These are phyloP conservation scores for Solanum phureja DNA, from an alignment of 257 asterid species.

Conservation along the genomic window DNA sequence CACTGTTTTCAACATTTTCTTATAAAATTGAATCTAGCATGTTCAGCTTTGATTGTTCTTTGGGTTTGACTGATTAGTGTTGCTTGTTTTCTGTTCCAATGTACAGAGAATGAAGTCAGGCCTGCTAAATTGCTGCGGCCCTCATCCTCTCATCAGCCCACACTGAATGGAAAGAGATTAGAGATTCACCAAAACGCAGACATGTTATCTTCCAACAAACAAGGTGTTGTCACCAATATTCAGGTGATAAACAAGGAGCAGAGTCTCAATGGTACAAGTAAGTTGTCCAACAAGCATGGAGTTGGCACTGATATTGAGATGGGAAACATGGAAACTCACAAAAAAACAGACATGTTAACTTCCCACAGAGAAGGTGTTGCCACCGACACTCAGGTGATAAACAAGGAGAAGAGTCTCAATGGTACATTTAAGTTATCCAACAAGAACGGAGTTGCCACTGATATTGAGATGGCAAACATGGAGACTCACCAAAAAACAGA, in stretches of 20 bases:
- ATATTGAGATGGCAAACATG: constrained; percentile 6
- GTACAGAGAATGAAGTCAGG: constrained; percentile 56
- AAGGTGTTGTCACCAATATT: constrained; percentile 11
- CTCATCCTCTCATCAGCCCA: constrained; percentile 19
- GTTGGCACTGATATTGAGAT: constrained; percentile 10
- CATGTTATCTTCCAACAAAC: constrained; percentile 20
- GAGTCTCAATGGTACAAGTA: constrained; percentile 32
- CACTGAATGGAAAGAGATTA: constrained; percentile 43
- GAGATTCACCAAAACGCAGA: constrained; percentile 22
- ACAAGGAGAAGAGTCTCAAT: constrained; percentile 21
- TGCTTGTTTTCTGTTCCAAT: constrained; percentile 13
- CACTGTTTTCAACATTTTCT: not conserved
- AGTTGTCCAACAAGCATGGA: constrained; percentile 20
- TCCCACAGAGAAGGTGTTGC: constrained; percentile 19
- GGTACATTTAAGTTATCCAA: constrained; percentile 29
- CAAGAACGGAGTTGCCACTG: constrained; percentile 16
- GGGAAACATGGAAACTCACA: constrained; percentile 13
- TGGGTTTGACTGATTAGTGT: constrained; percentile 14
- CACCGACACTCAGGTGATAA: constrained; percentile 8
- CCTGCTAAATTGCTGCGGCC: constrained; percentile 37
- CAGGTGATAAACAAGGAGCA: constrained; percentile 13
- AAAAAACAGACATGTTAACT: constrained; percentile 14
- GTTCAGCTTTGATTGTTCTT: constrained; percentile 3
- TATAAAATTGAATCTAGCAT: not conserved
- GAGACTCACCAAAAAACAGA: constrained; percentile 21